Conservation (phyloP, 495 filamentous ascomycete genomes). For the Neurospora sp. region DNA sequence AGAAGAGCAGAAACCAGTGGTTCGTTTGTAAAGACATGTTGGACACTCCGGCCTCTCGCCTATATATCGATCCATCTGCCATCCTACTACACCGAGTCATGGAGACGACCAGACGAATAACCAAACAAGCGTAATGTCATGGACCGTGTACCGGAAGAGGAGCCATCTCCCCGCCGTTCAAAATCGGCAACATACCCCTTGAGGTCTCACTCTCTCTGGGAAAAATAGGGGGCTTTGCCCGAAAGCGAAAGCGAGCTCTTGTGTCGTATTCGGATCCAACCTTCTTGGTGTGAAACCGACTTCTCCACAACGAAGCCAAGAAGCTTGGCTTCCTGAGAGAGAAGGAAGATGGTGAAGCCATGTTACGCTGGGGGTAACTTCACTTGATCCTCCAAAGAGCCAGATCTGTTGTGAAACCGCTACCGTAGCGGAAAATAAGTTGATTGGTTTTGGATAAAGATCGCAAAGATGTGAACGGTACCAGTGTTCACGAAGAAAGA, state of each 20-base stretch:
- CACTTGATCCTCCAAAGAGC: not conserved
- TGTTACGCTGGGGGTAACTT: not conserved
- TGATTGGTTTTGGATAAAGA: not conserved
- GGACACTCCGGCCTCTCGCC: not conserved
- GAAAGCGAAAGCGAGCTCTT: not conserved
- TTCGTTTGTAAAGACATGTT: not conserved
- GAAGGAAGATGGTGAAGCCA: not conserved
- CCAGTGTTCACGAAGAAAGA: not conserved
- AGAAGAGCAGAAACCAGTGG: not conserved
- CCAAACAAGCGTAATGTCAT: not conserved
- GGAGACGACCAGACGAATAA: not conserved
- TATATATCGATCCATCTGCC: not conserved
- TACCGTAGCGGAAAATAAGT: not conserved
- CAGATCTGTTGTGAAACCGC: not conserved
- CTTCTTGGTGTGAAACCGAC: not conserved
- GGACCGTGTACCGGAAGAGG: not conserved
- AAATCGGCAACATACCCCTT: not conserved
- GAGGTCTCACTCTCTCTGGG: not conserved
- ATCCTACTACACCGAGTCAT: not conserved
- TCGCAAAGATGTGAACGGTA: not conserved
- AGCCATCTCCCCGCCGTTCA: not conserved
- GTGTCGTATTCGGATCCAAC: constrained; percentile 3
- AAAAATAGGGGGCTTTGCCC: not conserved
- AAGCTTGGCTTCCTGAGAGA: not conserved
- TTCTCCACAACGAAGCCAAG: not conserved